Conservation (phyloP, 176 grass and related monocot genomes). For the Carex parvula region DNA sequence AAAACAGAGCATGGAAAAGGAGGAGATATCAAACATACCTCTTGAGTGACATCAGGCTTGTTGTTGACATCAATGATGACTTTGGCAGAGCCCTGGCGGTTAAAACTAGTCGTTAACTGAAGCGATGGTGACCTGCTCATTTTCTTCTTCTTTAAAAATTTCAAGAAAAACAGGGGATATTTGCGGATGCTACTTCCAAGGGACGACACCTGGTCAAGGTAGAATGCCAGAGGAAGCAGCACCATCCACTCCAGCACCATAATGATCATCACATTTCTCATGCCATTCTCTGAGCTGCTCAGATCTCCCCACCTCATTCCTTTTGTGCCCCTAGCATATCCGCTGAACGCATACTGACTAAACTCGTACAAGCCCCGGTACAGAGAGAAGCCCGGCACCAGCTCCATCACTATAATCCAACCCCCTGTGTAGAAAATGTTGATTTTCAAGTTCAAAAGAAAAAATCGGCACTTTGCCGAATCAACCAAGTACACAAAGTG, state of each 20-base stretch:
- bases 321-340: constrained; percentile 36
- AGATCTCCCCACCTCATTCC: constrained; percentile 80
- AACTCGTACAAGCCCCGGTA: constrained; percentile 77
- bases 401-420: constrained; percentile 79
- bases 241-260: constrained; percentile 75
- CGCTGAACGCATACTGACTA: constrained; percentile 50
- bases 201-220: constrained; percentile 56
- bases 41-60: constrained; percentile 47
- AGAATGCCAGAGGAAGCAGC: constrained; percentile 57
- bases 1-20: neutral
- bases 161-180: constrained; percentile 45
- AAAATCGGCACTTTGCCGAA: neutral
- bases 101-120: constrained; percentile 32
- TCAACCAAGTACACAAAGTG: neutral
- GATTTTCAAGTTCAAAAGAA: constrained; percentile 27
- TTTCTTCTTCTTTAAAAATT: constrained; percentile 49
- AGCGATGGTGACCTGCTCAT: constrained; percentile 13
- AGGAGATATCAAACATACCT: constrained; percentile 41
- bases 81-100: constrained; percentile 47
- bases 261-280: constrained; percentile 64
- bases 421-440: constrained; percentile 43
- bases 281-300: constrained; percentile 52
- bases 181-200: constrained; percentile 36
- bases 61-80: constrained; percentile 59
- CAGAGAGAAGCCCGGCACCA: constrained; percentile 83